Conservation (phyloP, 1,139 yeast species). For the Geotrichum fermentans region DNA sequence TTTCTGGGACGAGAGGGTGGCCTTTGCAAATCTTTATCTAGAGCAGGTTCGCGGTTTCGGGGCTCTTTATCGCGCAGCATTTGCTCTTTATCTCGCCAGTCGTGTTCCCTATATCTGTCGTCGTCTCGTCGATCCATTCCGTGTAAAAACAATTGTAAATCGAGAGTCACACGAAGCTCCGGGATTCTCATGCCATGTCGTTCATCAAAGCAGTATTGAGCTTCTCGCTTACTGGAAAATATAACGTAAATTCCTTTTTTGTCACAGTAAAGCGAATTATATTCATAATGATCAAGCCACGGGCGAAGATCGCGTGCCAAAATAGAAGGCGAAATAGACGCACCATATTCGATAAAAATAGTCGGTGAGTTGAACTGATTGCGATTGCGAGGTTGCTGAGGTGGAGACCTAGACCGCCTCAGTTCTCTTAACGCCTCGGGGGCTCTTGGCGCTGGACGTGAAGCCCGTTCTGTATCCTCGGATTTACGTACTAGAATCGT, state of each 20-base stretch:
- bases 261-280: conserved; percentile 40
- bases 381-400: background rate
- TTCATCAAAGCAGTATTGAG: conserved; percentile 50
- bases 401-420: conserved; percentile 9
- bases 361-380: conserved; percentile 13
- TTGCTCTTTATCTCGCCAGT: background rate
- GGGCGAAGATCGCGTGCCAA: conserved; percentile 12
- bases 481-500: conserved; percentile 23
- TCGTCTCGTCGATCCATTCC: conserved; percentile 11
- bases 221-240: conserved; percentile 59
- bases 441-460: conserved; percentile 2
- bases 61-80: background rate
- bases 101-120: background rate
- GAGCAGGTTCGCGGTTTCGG: background rate
- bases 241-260: conserved; percentile 64
- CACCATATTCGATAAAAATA: conserved; percentile 2
- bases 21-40: background rate
- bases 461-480: conserved; percentile 20
- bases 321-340: conserved; percentile 11
- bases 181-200: conserved; percentile 6
- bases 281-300: conserved; percentile 1
- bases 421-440: background rate
- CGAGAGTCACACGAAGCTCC: conserved; percentile 5
- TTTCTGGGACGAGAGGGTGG: background rate
- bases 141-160: conserved; percentile 8